These are phyloP conservation scores for Septoria linicola DNA, from an alignment of 2,329 filamentous ascomycete species.

Conservation along the genomic window DNA sequence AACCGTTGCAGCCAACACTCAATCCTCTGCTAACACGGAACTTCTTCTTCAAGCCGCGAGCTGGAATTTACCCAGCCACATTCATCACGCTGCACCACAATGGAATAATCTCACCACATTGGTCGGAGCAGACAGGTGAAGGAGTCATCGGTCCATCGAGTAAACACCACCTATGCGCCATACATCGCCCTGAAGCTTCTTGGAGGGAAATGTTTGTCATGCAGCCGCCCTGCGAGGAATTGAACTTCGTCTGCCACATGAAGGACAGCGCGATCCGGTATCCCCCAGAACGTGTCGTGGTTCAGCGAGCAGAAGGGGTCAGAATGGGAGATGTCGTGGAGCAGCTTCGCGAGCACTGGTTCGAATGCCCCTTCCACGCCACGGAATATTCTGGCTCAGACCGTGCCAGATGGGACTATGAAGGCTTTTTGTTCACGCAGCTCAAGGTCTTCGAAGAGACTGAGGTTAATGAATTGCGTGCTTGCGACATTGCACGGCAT, in stretches of 20 bases:
- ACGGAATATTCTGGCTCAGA: background rate
- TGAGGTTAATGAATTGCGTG: background rate
- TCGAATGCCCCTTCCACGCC: background rate
- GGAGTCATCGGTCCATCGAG: background rate
- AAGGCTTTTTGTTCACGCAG: background rate
- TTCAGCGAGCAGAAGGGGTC: background rate
- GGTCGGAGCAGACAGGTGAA: background rate
- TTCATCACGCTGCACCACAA: background rate
- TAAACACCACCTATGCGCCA: background rate
- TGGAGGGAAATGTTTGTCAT: slow-evolving; percentile 10
- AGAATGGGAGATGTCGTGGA: background rate
- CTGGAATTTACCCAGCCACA: background rate
- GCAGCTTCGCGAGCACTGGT: background rate
- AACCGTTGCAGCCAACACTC: background rate
- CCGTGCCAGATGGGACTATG: background rate
- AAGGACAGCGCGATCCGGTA: background rate
- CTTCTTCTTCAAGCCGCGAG: background rate
- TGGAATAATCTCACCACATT: background rate
- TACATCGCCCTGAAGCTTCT: slow-evolving; percentile 1
- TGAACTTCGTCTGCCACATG: background rate
- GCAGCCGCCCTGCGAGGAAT: slow-evolving; percentile 2
- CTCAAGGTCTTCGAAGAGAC: background rate
- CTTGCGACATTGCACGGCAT: background rate
- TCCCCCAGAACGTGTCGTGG: background rate
- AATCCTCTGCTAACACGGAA: background rate